Conservation (phyloP, 331 rosid species). For the Pyracantha coccinea region DNA sequence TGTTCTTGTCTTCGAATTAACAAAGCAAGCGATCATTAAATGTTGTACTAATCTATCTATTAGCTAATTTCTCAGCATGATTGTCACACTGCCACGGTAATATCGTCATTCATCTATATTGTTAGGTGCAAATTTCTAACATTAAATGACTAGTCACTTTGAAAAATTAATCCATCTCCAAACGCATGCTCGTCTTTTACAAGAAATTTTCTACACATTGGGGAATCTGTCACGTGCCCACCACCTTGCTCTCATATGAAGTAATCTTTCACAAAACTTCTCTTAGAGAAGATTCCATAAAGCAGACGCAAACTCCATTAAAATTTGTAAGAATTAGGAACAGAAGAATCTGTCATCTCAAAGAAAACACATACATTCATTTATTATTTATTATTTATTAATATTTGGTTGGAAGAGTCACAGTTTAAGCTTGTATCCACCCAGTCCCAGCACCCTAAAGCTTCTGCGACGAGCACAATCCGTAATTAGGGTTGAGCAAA, state of each 20-base stretch:
- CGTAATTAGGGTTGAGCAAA: conserved; percentile 4
- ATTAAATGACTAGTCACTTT: background rate
- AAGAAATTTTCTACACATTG: background rate
- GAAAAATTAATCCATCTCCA: background rate
- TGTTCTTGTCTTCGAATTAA: background rate
- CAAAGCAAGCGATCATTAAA: background rate
- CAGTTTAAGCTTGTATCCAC: conserved; percentile 14
- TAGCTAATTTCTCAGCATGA: background rate
- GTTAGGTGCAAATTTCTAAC: no score
- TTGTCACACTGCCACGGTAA: accelerated
- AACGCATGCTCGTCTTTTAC: background rate
- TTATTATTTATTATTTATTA: conserved; percentile 14
- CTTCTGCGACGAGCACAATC: conserved; percentile 20
- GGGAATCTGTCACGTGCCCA: no score
- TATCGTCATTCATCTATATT: no score
- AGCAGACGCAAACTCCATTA: background rate
- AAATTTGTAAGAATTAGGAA: background rate
- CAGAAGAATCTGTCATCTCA: background rate
- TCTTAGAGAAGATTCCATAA: background rate
- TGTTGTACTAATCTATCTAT: no score
- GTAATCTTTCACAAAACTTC: background rate
- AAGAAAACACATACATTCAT: background rate
- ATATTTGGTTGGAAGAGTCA: background rate
- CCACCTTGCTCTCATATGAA: background rate
- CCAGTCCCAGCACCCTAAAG: conserved; percentile 13